Evolutionary conservation across 345 rosid species (phyloP), one percentile per base, ranked within the genome.

Genomic region (Zanthoxylum bungeanum): DNA sequence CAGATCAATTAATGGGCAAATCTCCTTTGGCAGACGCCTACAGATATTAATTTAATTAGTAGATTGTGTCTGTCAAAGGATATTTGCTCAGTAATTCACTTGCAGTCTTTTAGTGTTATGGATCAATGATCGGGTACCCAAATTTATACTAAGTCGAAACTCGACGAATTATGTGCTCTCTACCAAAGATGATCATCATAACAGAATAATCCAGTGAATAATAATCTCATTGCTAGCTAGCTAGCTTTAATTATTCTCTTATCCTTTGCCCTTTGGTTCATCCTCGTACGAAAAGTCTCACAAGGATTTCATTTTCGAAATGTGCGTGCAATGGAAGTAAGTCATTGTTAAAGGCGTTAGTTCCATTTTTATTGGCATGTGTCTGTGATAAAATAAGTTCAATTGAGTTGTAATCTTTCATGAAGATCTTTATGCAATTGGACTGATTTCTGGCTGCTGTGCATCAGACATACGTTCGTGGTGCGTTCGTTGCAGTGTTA

Each of bases 21-120:
- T 77, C 80, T 77, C 76, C 76, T 77, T 72, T 53, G 76, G 80
- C 80, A 66, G 53, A 58, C 56, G n/a, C n/a, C n/a, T n/a, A n/a
- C n/a, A n/a, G n/a, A n/a, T n/a, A n/a, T n/a, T n/a, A n/a, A n/a
- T n/a, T n/a, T n/a, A n/a, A n/a, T n/a, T n/a, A n/a, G n/a, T n/a
- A n/a, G n/a, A n/a, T n/a, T n/a, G n/a, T 8, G 37, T 34, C 40
- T 51, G 69, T 59, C 80, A 53, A 44, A 51, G 62, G 50, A 66
- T 55, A 60, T 0, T 21, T 60, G 72, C 62, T 71, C 69, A 66
- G 69, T 50, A 66, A 37, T 64, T 39, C 66, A 27, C 21, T 42
- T 60, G 75, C 74, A 69, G 39, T 69, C 8, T 28, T 37, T 7
- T n/a, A 25, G 3, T 66, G 8, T 22, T 31, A 9, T 30, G 34